Percentiles rank a stretch among this genome's conserved stretches.
phyloP scores from a whole-genome alignment of 1,284 basidiomycete species.

The Trichosporon coremiiforme region DNA sequence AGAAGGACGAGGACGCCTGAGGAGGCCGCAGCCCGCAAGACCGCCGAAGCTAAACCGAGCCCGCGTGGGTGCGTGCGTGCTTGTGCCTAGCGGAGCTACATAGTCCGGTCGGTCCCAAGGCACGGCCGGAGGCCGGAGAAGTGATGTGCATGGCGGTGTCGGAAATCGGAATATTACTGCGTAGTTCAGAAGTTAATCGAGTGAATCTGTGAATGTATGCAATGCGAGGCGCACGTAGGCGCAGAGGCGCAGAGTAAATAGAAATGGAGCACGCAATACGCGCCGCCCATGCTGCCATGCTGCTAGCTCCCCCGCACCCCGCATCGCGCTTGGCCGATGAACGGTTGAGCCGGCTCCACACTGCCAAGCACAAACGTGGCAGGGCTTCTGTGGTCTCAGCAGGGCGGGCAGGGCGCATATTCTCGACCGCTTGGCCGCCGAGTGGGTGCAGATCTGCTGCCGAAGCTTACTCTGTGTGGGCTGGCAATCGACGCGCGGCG shows the following conservation, averaged over 20 bases:
- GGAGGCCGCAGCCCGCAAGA: background rate
- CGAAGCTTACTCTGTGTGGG: background rate
- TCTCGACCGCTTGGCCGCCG: background rate
- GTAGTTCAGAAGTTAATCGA: background rate
- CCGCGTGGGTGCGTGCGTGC: background rate
- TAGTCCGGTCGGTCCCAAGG: background rate
- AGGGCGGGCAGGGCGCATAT: background rate
- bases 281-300: background rate
- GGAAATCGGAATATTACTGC: slow-evolving; percentile 1
- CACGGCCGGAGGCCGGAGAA: background rate
- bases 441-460: slow-evolving; percentile 4
- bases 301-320: too few species aligned
- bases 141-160: slow-evolving; percentile 5
- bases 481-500: background rate
- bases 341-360: background rate
- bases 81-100: background rate
- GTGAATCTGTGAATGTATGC: background rate
- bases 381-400: too few species aligned
- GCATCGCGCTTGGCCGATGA: too few species aligned
- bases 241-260: background rate
- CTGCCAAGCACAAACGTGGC: background rate
- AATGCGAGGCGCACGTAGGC: background rate
- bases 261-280: background rate
- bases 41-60: too few species aligned
- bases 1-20: background rate